Evolutionary conservation across 2,329 filamentous ascomycete genomes (phyloP).

Genomic region (Lachnellula willkommii): DNA sequence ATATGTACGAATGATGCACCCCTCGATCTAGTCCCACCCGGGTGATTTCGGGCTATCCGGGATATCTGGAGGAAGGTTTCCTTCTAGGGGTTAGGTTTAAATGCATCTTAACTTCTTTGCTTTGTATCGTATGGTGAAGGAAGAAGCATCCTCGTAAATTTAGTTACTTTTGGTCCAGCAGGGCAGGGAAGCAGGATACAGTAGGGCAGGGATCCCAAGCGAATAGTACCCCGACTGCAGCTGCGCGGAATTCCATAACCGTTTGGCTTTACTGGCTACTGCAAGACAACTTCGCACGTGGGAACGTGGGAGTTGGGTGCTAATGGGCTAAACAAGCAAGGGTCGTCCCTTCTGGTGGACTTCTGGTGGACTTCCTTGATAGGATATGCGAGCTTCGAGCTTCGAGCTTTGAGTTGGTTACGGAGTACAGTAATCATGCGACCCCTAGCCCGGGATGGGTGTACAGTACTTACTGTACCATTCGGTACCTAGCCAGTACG

Average conservation of each 20-base stretch:
- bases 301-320: not conserved
- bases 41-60: slow-evolving; percentile 19
- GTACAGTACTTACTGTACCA: no score
- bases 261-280: not conserved
- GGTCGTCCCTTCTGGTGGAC: not conserved
- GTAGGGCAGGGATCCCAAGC: not conserved
- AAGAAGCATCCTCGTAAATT: not conserved
- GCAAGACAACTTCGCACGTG: not conserved
- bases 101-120: no score
- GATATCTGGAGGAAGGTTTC: slow-evolving; percentile 3
- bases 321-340: not conserved
- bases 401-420: no score
- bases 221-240: not conserved
- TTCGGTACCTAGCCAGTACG: no score
- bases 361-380: not conserved
- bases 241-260: not conserved
- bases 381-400: not conserved
- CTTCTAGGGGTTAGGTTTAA: slow-evolving; percentile 12
- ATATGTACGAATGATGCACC: slow-evolving; percentile 25
- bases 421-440: not conserved
- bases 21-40: slow-evolving; percentile 26
- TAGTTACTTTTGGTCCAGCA: no score
- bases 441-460: not conserved
- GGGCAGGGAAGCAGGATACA: not conserved
- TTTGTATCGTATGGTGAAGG: not conserved